Evolutionary conservation across 768 basidiomycete genomes (phyloP), one percentile per base, ranked within the genome.

Genomic region (Infundibulicybe gibba): DNA sequence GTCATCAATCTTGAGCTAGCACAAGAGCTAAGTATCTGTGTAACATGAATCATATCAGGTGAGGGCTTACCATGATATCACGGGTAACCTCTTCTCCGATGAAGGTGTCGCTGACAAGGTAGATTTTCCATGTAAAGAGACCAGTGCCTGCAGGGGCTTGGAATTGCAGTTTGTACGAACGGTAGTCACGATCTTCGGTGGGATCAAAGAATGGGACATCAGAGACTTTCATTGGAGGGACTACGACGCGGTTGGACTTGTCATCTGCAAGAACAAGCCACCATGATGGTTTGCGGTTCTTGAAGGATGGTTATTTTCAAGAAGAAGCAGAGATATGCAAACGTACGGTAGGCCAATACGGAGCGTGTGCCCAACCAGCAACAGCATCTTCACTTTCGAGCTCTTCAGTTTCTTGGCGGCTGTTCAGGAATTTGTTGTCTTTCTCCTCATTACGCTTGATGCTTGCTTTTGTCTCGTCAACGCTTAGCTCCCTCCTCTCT

Each of bases 221-320:
- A 17, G 76, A 74, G 53, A 97, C 79, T 60, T 83, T 85, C 59
- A 85, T 67, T 0, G 94, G 94, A 13, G 92, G 91, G 1, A 97
- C 90, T 35, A 95, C 87, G 38, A 94, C 76, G 30, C 84, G 80
- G 63, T 88, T 85, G 10, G 80, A 76, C 64, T 93, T 94, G 50
- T 88, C 83, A 59, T 97, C 94, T 0, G 86, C 89, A 16, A 97
- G 79, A 10, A 95, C 76, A 44, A 95, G 72, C 88, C 93, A 94
- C 91, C 92, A 98, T 17, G 81, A 76, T 1, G 94, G 88, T 65
- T 90, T 94, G 49, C 93, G 91, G 46, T 84, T 75, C 90, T 94
- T 5, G 48, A 31, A 55, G 34, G 32, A 44, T 12, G 48, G 43
- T 42, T 20, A 45, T 19, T 38, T n/a, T 4, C 35, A 38, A 15